phyloP scores from a whole-genome alignment of 345 rosid species.

The Arabis hirsuta region DNA sequence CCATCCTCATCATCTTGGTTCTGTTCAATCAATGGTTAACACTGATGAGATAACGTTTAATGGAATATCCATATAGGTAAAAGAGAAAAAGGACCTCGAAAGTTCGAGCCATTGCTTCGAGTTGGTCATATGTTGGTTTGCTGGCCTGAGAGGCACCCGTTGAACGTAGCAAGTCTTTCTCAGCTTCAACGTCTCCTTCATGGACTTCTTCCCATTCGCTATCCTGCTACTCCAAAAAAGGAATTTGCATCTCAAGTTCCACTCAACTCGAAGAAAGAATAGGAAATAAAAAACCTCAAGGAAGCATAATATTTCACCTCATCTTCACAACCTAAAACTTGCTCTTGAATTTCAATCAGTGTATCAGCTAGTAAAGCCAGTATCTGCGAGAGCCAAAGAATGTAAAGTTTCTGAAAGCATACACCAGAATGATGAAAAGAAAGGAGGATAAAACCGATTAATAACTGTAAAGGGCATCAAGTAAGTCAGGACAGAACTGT shows the following conservation, averaged over 20 bases:
- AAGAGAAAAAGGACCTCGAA: constrained; percentile 54
- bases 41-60: constrained; percentile 22
- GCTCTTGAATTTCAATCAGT: constrained; percentile 85
- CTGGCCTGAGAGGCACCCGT: constrained; percentile 52
- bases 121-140: constrained; percentile 71
- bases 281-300: constrained; percentile 13
- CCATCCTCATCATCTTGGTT: constrained; percentile 67
- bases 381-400: constrained; percentile 54
- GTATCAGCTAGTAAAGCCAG: constrained; percentile 76
- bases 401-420: constrained; percentile 27
- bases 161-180: constrained; percentile 53
- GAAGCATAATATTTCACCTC: constrained; percentile 53
- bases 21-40: constrained; percentile 41
- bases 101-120: constrained; percentile 78
- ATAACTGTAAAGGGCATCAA: constrained; percentile 19
- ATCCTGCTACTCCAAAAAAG: constrained; percentile 49
- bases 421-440: constrained; percentile 17
- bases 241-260: constrained; percentile 27
- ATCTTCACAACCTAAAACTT: constrained; percentile 58
- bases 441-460: constrained; percentile 15
- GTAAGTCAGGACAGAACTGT: constrained; percentile 19
- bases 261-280: background rate
- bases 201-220: constrained; percentile 91
- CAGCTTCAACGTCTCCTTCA: constrained; percentile 57
- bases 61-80: constrained; percentile 5